Conservation (phyloP, 345 rosid genomes). For the Acer saccharum region DNA sequence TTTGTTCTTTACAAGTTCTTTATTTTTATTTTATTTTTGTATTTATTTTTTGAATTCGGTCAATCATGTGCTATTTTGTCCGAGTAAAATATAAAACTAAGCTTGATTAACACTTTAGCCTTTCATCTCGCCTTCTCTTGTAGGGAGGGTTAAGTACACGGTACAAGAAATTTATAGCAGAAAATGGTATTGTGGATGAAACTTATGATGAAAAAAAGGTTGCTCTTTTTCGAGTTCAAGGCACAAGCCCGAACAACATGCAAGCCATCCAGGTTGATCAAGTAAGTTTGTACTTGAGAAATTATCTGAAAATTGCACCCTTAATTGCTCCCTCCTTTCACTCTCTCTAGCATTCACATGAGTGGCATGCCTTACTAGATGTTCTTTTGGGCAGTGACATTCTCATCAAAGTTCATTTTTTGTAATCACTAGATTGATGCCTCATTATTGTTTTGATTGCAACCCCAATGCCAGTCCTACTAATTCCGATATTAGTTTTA, state of each 20-base stretch:
- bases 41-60: background rate
- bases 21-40: background rate
- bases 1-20: conserved; percentile 24
- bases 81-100: conserved; percentile 1
- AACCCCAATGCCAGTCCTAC: background rate
- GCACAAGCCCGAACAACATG: conserved; percentile 61
- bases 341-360: conserved; percentile 1
- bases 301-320: conserved; percentile 1
- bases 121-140: conserved; percentile 20
- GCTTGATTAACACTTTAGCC: background rate
- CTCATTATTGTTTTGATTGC: background rate
- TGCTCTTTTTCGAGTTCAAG: conserved; percentile 77
- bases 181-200: conserved; percentile 43
- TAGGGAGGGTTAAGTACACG: conserved; percentile 74
- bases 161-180: conserved; percentile 51
- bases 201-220: conserved; percentile 47
- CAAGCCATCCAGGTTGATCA: conserved; percentile 84
- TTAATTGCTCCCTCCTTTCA: background rate
- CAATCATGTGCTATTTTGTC: background rate
- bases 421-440: background rate
- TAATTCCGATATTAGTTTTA: background rate
- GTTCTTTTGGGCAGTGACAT: conserved; percentile 5
- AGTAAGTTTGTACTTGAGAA: conserved; percentile 42
- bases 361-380: background rate
- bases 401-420: conserved; percentile 1